These are phyloP conservation scores for Porpolomopsis calyptriformis DNA, from an alignment of 768 basidiomycete genomes.

Conservation along the genomic window DNA sequence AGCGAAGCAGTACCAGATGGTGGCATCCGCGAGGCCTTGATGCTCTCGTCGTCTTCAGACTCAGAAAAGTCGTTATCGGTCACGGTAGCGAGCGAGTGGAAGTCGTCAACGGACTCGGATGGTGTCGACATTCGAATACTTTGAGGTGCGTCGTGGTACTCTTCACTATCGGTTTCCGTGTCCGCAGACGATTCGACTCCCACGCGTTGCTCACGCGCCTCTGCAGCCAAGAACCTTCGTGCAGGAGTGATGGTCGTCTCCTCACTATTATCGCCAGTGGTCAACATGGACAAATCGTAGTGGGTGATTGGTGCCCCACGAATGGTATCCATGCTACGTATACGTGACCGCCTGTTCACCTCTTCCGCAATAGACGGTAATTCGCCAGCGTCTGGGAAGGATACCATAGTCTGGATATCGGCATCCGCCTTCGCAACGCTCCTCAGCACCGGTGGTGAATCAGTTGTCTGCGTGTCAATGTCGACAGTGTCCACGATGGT, in stretches of 20 bases:
- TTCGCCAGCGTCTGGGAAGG: background rate
- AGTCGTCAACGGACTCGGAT: constrained; percentile 58
- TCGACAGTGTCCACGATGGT: constrained; percentile 20
- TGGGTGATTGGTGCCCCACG: constrained; percentile 42
- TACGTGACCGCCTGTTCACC: background rate
- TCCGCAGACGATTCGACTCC: constrained; percentile 66
- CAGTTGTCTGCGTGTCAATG: constrained; percentile 23
- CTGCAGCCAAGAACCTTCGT: constrained; percentile 26
- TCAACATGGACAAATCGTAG: constrained; percentile 25
- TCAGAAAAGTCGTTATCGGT: constrained; percentile 60
- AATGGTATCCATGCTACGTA: constrained; percentile 8
- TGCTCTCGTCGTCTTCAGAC: constrained; percentile 57
- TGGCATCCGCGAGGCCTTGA: constrained; percentile 50
- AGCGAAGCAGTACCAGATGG: constrained; percentile 21
- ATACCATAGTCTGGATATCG: constrained; percentile 2
- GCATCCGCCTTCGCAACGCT: constrained; percentile 2
- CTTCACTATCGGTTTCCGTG: constrained; percentile 52
- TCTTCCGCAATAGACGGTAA: constrained; percentile 1
- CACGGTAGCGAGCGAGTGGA: constrained; percentile 65
- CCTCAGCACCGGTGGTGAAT: background rate
- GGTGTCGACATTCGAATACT: constrained; percentile 56
- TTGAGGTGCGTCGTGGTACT: constrained; percentile 73
- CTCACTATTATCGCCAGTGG: constrained; percentile 22
- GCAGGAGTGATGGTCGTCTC: constrained; percentile 30
- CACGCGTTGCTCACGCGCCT: constrained; percentile 31